A percentile compares a stretch with the other conserved stretches of the same genome.
These are phyloP conservation scores for Pseudomassariella vexata DNA, from an alignment of 2,329 filamentous ascomycete species.

Conservation along the genomic window DNA sequence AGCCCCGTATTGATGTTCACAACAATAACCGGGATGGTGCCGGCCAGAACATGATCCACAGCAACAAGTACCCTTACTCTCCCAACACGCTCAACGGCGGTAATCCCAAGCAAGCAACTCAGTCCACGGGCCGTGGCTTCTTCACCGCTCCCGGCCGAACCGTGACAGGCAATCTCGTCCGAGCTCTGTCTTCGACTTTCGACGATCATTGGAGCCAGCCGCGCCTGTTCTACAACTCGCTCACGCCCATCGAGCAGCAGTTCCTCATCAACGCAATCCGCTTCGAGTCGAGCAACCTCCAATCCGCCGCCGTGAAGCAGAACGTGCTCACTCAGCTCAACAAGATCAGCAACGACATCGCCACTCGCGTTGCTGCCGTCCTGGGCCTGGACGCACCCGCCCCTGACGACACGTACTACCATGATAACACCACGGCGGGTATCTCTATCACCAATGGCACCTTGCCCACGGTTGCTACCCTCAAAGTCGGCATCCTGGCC, in stretches of 20 bases:
- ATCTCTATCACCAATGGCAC: constrained; percentile 54
- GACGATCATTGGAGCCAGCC: constrained; percentile 69
- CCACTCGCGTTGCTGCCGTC: constrained; percentile 55
- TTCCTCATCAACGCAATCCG: constrained; percentile 68
- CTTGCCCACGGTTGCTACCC: constrained; percentile 54
- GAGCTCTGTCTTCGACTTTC: constrained; percentile 57
- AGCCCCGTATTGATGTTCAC: constrained; percentile 47
- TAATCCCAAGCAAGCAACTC: constrained; percentile 60
- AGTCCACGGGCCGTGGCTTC: constrained; percentile 60
- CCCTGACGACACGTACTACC: constrained; percentile 60
- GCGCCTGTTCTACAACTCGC: constrained; percentile 68
- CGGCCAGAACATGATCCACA: constrained; percentile 63
- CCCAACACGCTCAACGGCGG: constrained; percentile 63
- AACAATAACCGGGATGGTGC: constrained; percentile 66
- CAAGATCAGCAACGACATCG: constrained; percentile 61
- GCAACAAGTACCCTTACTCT: constrained; percentile 59
- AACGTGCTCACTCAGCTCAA: constrained; percentile 67
- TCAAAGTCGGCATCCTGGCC: constrained; percentile 59
- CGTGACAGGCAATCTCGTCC: constrained; percentile 45
- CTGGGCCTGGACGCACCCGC: constrained; percentile 54
- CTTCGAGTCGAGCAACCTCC: constrained; percentile 60
- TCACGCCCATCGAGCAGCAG: constrained; percentile 60
- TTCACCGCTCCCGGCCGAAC: constrained; percentile 59
- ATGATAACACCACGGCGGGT: constrained; percentile 58
- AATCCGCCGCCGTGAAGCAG: constrained; percentile 50